phyloP scores from a whole-genome alignment of 2,329 filamentous ascomycete genomes.

The Aspergillus tanneri region DNA sequence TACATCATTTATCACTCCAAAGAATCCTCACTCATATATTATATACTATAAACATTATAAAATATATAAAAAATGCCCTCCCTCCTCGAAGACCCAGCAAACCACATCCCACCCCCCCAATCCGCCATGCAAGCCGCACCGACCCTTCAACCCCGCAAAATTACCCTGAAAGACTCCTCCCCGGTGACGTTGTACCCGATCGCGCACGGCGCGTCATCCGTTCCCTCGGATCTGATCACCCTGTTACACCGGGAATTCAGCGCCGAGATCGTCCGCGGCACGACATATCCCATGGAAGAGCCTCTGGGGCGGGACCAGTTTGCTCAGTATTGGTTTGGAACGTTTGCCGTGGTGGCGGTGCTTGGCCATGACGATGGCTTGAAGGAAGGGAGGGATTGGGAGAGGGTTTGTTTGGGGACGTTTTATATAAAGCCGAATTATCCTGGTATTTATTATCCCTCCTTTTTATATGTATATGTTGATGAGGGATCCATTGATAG shows the following conservation, averaged over 20 bases:
- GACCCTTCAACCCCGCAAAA: conserved; percentile 24
- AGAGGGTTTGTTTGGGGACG: conserved; percentile 37
- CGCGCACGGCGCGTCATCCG: conserved; percentile 18
- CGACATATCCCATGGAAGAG: conserved; percentile 42
- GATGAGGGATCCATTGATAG: conserved; percentile 18
- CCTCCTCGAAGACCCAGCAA: conserved; percentile 37
- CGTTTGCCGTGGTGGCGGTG: conserved; percentile 37
- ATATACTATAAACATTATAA: background rate
- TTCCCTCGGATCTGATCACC: conserved; percentile 27
- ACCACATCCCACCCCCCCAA: conserved; percentile 28
- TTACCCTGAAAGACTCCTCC: conserved; percentile 25
- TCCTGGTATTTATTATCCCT: conserved; percentile 21
- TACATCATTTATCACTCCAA: too few relatives aligned
- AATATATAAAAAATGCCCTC: conserved; percentile 32
- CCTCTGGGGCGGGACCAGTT: conserved; percentile 32
- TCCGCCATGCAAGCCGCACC: conserved; percentile 19
- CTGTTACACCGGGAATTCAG: conserved; percentile 36
- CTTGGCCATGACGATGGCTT: conserved; percentile 18
- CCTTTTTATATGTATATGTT: background rate
- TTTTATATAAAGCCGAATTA: conserved; percentile 46
- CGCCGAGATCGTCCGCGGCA: conserved; percentile 36
- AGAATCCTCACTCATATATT: background rate
- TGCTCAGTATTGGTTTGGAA: conserved; percentile 41
- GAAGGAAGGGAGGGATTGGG: conserved; percentile 34
- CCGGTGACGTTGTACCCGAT: conserved; percentile 34